Base-by-base conservation (phyloP, 2,329 filamentous ascomycete species). In the Dothideomycetes sp. region DNA sequence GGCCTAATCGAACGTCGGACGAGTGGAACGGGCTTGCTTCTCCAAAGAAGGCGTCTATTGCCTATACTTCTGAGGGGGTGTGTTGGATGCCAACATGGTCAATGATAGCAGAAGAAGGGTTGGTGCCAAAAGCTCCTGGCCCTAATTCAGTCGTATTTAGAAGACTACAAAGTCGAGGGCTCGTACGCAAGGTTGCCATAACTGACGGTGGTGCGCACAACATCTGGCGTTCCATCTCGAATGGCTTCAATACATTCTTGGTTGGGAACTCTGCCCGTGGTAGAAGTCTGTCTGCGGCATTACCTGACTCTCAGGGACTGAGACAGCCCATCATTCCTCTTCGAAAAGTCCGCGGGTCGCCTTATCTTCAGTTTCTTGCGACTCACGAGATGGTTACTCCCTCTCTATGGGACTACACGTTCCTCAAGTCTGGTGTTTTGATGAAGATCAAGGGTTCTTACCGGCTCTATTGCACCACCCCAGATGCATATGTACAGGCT, bases 391-490 rank as follows among this genome's bases (percentile, higher is more conserved):
- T 88, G 76, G 61, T 82, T 29, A 86, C 79, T 1, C 75, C 81
- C 0, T 72, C 77, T 1, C 59, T 78, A 3, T 89, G 84, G 84
- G 75, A 78, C 37, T 74, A 79, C 2, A 67, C 74, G 8, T 88
- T 88, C 46, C 67, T 89, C 19, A 69, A 70, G 36, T 78, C 80
- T 2, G 77, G 73, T 35, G 74, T 87, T 29, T 73, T 84, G 51
- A 88, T 88, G 83, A 77, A 79, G 51, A 71, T 77, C 19, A 69
- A 73, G 8, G 69, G 73, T 17, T 66, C 65, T 7, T 59, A 66
- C 46, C 72, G 83, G 7, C 69, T 89, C 10, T 89, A 83, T 59
- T 69, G 88, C 42, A 89, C 84, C 1, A 80, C 84, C 43, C 74
- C 79, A 3, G 77, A 82, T 48, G 79, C 80, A 1, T 89, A 89